Evolutionary conservation across 108 stramenopile genomes (phyloP), one percentile per base, ranked within the genome.

Genomic region (Conticribra guillardii): DNA sequence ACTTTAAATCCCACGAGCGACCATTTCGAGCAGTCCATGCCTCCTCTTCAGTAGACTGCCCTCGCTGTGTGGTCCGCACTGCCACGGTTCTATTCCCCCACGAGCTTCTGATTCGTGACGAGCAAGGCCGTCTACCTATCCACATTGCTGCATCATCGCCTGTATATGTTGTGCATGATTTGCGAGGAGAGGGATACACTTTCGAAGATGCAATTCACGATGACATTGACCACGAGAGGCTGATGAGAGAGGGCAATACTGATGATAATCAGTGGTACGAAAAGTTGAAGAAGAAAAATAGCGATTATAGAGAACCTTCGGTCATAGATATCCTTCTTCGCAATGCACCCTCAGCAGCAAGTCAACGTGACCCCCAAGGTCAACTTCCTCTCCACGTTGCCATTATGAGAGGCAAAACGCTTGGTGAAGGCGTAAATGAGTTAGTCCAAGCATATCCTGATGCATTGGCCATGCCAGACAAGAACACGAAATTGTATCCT

Each of bases 31-130:
- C 73, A 3, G 70, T 85, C 0, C 87, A 87, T 71, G 82, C 84
- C 23, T 76, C 80, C 2, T 69, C 84, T 15, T 69, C 80, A 27
- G 81, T 87, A 14, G 82, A 87, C 47, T 87, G 87, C 53, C 87
- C 87, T 8, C 74, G 87, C 19, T 69, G 84, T 18, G 80, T 87
- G 14, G 76, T 85, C 46, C 82, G 82, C 19, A 87, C 85, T 61
- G 84, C 84, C 51, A 80, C 71, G 21, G 66, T 79, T 28, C 18
- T 87, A 1, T 84, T 80, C 34, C 79, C 79, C 41, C 37, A 83
- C 4, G 74, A 85, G 48, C 67, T 85, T 4, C 28, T 76, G 9
- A 60, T 62, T 32, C 67, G 69, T 23, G 87, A 87, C 60, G 82
- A 78, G 63, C 60, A 65, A 8, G 80, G 80, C 24, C 34, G 64